These are phyloP conservation scores for Didymella keratinophila DNA, from an alignment of 2,329 filamentous ascomycete species.

Conservation along the genomic window DNA sequence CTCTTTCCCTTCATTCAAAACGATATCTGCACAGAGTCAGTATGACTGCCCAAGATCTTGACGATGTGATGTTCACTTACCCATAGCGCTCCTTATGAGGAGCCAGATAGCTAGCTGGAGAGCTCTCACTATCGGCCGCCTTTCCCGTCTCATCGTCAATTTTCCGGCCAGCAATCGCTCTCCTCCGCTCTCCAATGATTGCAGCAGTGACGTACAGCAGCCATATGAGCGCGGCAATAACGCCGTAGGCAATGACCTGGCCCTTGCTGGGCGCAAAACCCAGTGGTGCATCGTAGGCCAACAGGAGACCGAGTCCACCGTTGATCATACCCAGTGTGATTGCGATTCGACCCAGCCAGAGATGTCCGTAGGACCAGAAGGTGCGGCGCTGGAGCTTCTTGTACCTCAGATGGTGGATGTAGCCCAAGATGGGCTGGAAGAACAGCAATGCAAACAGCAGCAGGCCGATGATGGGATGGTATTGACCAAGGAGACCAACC, in stretches of 20 bases:
- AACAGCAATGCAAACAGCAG: conserved; percentile 60
- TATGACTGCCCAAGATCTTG: not conserved
- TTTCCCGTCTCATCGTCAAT: conserved; percentile 16
- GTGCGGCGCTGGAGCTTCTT: conserved; percentile 56
- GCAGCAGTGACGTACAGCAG: conserved; percentile 41
- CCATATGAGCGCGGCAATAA: conserved; percentile 48
- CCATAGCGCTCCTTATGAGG: conserved; percentile 15
- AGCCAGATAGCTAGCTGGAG: conserved; percentile 3
- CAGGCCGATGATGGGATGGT: conserved; percentile 63
- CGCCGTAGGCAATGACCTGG: conserved; percentile 45
- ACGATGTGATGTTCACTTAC: not conserved
- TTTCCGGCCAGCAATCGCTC: conserved; percentile 22
- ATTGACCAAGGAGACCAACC: conserved; percentile 40
- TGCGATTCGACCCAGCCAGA: conserved; percentile 62
- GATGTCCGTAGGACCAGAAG: conserved; percentile 58
- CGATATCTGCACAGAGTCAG: conserved; percentile 3
- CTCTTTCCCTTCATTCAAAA: not conserved
- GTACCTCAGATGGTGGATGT: conserved; percentile 61
- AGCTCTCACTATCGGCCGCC: not conserved
- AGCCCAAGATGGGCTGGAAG: conserved; percentile 62
- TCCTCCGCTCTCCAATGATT: conserved; percentile 40
- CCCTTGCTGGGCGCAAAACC: conserved; percentile 35
- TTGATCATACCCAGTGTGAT: conserved; percentile 64
- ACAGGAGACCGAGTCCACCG: conserved; percentile 60
- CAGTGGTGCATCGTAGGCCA: conserved; percentile 40